Evolutionary conservation across 225 moss, liverwort and hornwort species (phyloP).

Genomic region (Marchantia paleacea): DNA sequence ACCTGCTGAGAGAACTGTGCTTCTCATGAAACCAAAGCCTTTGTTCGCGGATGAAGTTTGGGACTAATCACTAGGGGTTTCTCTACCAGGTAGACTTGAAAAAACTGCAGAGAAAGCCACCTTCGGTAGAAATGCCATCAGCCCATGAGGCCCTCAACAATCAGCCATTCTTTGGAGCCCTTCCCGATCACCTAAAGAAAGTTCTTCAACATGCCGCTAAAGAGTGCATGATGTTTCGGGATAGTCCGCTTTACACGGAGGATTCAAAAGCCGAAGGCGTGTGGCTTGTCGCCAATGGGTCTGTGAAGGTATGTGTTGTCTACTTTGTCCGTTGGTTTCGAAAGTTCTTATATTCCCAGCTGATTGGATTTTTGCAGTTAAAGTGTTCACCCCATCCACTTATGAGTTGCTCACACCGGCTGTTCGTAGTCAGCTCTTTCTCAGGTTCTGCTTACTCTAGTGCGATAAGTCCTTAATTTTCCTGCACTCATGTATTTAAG

Average conservation of each 20-base stretch:
- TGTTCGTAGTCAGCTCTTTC: too few species aligned
- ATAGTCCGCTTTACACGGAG: constrained; percentile 53
- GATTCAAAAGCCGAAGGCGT: constrained; percentile 54
- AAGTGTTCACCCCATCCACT: background rate
- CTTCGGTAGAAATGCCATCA: constrained; percentile 66
- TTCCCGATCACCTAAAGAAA: constrained; percentile 45
- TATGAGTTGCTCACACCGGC: too few species aligned
- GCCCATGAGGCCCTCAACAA: constrained; percentile 44
- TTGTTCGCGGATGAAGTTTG: background rate
- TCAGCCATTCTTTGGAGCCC: constrained; percentile 83
- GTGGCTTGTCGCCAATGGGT: constrained; percentile 83
- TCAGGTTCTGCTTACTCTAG: background rate
- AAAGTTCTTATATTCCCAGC: too few species aligned
- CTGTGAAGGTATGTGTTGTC: constrained; percentile 55
- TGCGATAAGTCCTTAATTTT: background rate
- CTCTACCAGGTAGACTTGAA: constrained; percentile 70
- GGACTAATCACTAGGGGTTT: too few species aligned
- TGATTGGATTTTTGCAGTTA: too few species aligned
- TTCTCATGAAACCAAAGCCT: background rate
- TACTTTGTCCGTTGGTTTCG: too few species aligned
- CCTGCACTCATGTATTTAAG: background rate
- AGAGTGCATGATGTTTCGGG: constrained; percentile 59
- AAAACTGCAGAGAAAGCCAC: constrained; percentile 68
- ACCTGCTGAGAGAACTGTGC: background rate
- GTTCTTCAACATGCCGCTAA: constrained; percentile 43